These are phyloP conservation scores for Fusarium solani-melongenae DNA, from an alignment of 2,329 filamentous ascomycete species.

Conservation along the genomic window DNA sequence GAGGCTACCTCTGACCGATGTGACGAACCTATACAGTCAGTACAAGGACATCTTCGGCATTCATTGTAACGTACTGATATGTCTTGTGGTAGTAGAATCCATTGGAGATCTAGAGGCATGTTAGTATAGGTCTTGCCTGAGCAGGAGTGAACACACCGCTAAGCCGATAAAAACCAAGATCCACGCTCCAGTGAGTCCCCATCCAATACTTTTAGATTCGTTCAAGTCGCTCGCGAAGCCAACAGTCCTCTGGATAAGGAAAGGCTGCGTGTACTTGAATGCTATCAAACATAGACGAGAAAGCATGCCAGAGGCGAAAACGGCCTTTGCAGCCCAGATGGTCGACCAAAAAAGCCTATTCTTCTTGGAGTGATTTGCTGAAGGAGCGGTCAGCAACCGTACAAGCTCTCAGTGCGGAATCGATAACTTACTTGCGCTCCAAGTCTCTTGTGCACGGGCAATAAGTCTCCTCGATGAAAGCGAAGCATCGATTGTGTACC, in stretches of 20 bases:
- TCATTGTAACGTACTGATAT: background rate
- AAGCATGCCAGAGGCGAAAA: background rate
- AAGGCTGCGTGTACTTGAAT: slow-evolving; percentile 14
- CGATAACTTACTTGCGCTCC: background rate
- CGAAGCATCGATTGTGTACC: slow-evolving; percentile 1
- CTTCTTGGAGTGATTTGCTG: background rate
- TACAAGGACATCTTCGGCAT: fast-evolving
- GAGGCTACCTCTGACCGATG: slow-evolving; percentile 7
- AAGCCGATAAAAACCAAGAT: slow-evolving; percentile 7
- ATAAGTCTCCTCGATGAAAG: background rate
- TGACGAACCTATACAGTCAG: slow-evolving; percentile 6
- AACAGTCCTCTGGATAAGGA: slow-evolving; percentile 10
- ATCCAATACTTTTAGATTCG: slow-evolving; percentile 7
- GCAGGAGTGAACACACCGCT: background rate
- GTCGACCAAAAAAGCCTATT: slow-evolving; percentile 18
- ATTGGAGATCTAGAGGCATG: slow-evolving; percentile 15
- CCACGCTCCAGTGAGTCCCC: slow-evolving; percentile 16
- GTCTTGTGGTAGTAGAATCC: slow-evolving; percentile 18
- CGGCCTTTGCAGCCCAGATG: background rate
- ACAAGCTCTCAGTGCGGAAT: background rate
- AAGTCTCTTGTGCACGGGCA: background rate
- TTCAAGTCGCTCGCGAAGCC: background rate
- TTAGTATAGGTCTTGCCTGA: background rate
- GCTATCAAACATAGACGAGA: slow-evolving; percentile 12
- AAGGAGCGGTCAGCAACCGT: fast-evolving